Evolutionary conservation across 441 rosid genomes (phyloP).

Genomic region (Gossypium schwendimanii): DNA sequence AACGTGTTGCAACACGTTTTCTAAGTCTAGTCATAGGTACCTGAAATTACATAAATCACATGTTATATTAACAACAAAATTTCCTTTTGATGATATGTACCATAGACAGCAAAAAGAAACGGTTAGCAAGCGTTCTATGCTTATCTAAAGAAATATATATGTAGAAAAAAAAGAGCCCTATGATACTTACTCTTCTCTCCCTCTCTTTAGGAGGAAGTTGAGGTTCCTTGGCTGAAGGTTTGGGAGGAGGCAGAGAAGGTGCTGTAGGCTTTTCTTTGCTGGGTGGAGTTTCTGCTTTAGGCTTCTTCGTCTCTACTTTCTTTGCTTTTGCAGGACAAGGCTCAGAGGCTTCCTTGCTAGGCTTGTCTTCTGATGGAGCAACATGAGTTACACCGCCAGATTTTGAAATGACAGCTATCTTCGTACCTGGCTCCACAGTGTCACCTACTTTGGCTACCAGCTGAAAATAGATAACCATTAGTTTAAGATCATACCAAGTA

Average conservation of each 20-base stretch:
- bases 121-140: neutral
- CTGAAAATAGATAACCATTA: conserved; percentile 19
- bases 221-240: conserved; percentile 36
- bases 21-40: conserved; percentile 60
- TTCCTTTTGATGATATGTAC: neutral
- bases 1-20: conserved; percentile 47
- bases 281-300: conserved; percentile 24
- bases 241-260: conserved; percentile 26
- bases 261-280: conserved; percentile 31
- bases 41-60: conserved; percentile 15
- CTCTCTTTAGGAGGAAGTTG: conserved; percentile 54
- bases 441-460: conserved; percentile 46
- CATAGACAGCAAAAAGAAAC: neutral
- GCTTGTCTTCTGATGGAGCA: conserved; percentile 31
- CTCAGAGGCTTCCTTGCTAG: conserved; percentile 20
- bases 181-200: conserved; percentile 38
- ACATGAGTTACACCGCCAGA: conserved; percentile 33
- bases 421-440: conserved; percentile 50
- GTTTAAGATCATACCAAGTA: neutral
- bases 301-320: conserved; percentile 22
- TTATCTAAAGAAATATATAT: neutral
- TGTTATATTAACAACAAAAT: neutral
- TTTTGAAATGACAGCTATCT: conserved; percentile 42
- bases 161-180: neutral
- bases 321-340: conserved; percentile 18